Evolutionary conservation across 169 alveolate species (phyloP).

Genomic region (Plasmodium yoelii): DNA sequence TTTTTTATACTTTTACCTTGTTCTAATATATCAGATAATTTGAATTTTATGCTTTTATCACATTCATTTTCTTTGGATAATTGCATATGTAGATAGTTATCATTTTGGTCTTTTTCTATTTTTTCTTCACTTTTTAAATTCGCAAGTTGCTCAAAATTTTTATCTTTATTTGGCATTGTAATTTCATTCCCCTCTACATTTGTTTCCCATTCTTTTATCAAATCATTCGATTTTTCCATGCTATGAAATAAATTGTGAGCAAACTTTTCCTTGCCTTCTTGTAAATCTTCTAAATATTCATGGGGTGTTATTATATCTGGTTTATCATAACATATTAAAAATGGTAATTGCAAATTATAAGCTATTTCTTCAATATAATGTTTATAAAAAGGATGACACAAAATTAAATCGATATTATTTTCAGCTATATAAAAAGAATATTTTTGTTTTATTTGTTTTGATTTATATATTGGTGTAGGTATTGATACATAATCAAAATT

Average conservation of each 20-base stretch:
- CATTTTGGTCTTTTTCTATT: background rate
- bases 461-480: slow-evolving; percentile 67
- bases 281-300: slow-evolving; percentile 60
- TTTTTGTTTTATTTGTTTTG: slow-evolving; percentile 58
- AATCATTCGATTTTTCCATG: slow-evolving; percentile 6
- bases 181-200: background rate
- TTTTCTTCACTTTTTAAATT: background rate
- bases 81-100: slow-evolving; percentile 27
- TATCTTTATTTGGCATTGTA: background rate
- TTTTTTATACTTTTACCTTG: slow-evolving; percentile 21
- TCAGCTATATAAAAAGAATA: slow-evolving; percentile 70
- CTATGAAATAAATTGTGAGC: slow-evolving; percentile 21
- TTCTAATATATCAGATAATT: slow-evolving; percentile 19
- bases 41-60: slow-evolving; percentile 55
- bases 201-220: background rate
- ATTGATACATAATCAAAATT: slow-evolving; percentile 65
- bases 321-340: slow-evolving; percentile 66
- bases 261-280: slow-evolving; percentile 45
- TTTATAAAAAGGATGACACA: slow-evolving; percentile 75
- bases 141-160: background rate
- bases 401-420: slow-evolving; percentile 66
- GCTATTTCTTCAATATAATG: slow-evolving; percentile 74
- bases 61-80: slow-evolving; percentile 72
- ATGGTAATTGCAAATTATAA: slow-evolving; percentile 61
- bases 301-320: slow-evolving; percentile 68